Base-by-base conservation (phyloP, 768 basidiomycete species). In the Phallus indusiatus region DNA sequence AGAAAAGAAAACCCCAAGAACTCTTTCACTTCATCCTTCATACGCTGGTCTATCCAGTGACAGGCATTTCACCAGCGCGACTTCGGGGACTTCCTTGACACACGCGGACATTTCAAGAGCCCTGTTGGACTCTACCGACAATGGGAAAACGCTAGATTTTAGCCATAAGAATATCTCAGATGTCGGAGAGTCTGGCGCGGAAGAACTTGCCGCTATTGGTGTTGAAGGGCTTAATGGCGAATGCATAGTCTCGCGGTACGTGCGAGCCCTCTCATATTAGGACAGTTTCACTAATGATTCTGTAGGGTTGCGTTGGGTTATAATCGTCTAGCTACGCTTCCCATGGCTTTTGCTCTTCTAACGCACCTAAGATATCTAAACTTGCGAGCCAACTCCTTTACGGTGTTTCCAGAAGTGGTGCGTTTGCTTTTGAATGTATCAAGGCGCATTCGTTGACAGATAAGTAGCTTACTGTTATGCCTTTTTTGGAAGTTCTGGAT, bases 401-500 rank as follows among this genome's bases (percentile, higher is more conserved):
- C 84, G 2, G 76, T 79, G 14, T 90, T 99, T 63, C 96, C 96
- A 17, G 81, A 85, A 61, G 92, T 91, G 55, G 94, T 97, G 68
- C 65, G 90, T 80, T 47, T 53, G 60, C 62, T 60, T 53, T 52
- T 35, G 37, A 57, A 12, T 35, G 14, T 46, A 52, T 34, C 22
- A 62, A 48, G 14, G 47, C n/a, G 42, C 42, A 53, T 53, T 54
- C 62, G 46, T 59, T 56, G 7, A 61, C 22, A 35, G 46, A 57
- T 16, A 21, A 7, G 56, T 34, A 71, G 94, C 77, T 96, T 48
- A 91, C 89, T 49, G 74, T 82, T 17, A 84, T 98, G 75, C 83
- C 86, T 2, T 86, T 86, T 6, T 78, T 99, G 56, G 95, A 99
- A 72, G 95, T 94, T 60, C 75, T 99, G 63, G 96, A 99, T 70